Evolutionary conservation across 768 basidiomycete species (phyloP), one percentile per base, ranked within the genome.

Genomic region (Calocera cornea): DNA sequence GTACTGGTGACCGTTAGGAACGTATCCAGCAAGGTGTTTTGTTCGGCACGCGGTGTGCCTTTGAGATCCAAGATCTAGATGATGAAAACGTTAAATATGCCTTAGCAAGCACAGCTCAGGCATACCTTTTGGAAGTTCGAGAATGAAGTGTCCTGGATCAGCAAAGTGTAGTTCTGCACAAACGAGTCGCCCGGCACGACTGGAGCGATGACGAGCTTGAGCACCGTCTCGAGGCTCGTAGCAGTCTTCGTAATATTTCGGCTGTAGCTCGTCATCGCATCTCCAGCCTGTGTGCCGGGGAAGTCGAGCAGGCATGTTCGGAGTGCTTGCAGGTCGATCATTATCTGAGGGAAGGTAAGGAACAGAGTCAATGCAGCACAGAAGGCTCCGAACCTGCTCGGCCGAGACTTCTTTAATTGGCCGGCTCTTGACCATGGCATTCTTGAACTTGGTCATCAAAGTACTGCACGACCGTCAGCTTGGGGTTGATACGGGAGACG

Each of bases 71-170:
- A 83, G 66, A 97, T 91, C 94, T 97, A 69, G 2, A 60, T 40
- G 12, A 36, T 24, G 47, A 47, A 24, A 31, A 54, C n/a, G 34
- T 1, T 36, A 63, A 16, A 41, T 54, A 54, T 27, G 8, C 8
- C n/a, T 64, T 34, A n/a, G 27, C 34, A 22, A 2, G 8, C 14
- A 22, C 22, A 64, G 16, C 38, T 27, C 16, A 65, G 34, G 66
- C 77, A 41, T 36, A 89, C 93, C 86, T 99, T 99, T 80, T 98
- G 97, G 80, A 99, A 99, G 77, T 98, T 98, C 34, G 88, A 89
- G 77, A 95, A 95, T 1, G 94, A 95, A 3, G 89, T 87, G 77
- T 97, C 95, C 27, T 92, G 92, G 69, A 99, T 90, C 67, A 97
- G 82, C 29, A 97, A 82, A 8, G 92, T 94, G 74, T 98, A 99